Percentiles rank a stretch among this genome's conserved stretches.
Evolutionary conservation across 2,329 filamentous ascomycete genomes (phyloP).

Genomic region (Ascochyta pisi): DNA sequence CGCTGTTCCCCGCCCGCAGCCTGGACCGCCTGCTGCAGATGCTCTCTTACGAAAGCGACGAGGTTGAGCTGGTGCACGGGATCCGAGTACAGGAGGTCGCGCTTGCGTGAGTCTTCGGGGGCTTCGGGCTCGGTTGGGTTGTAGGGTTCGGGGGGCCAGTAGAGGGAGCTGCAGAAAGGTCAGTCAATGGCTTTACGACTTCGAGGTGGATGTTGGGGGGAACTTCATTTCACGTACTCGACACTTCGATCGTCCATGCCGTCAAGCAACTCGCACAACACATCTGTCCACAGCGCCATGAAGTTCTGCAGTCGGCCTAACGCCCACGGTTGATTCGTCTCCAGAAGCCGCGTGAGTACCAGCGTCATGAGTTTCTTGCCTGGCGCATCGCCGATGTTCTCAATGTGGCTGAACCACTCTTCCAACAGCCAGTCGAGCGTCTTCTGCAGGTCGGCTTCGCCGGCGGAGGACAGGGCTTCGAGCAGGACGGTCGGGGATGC

Average conservation of each 20-base stretch:
- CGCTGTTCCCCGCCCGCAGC: slow-evolving; percentile 67
- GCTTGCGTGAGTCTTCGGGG: slow-evolving; percentile 55
- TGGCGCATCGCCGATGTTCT: slow-evolving; percentile 69
- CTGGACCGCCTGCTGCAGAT: slow-evolving; percentile 65
- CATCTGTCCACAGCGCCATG: slow-evolving; percentile 76
- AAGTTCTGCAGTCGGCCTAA: slow-evolving; percentile 72
- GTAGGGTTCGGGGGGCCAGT: slow-evolving; percentile 49
- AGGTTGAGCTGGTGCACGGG: slow-evolving; percentile 72
- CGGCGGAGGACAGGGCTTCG: slow-evolving; percentile 55
- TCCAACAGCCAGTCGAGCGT: slow-evolving; percentile 58
- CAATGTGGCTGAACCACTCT: slow-evolving; percentile 72
- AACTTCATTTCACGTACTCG: slow-evolving; percentile 36
- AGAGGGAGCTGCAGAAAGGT: slow-evolving; percentile 47
- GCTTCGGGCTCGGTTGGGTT: slow-evolving; percentile 46
- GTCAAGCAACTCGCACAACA: slow-evolving; percentile 71
- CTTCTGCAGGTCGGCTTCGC: slow-evolving; percentile 35
- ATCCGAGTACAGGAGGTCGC: slow-evolving; percentile 64
- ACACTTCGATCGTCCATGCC: slow-evolving; percentile 57
- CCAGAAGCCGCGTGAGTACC: slow-evolving; percentile 73
- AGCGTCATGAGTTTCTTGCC: slow-evolving; percentile 76
- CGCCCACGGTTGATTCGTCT: slow-evolving; percentile 66
- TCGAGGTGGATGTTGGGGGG: neutral
- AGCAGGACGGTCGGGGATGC: slow-evolving; percentile 74
- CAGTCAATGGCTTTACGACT: neutral
- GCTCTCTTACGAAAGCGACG: slow-evolving; percentile 68